Evolutionary conservation across 345 rosid genomes (phyloP).

Genomic region (Rubroshorea leprosula): DNA sequence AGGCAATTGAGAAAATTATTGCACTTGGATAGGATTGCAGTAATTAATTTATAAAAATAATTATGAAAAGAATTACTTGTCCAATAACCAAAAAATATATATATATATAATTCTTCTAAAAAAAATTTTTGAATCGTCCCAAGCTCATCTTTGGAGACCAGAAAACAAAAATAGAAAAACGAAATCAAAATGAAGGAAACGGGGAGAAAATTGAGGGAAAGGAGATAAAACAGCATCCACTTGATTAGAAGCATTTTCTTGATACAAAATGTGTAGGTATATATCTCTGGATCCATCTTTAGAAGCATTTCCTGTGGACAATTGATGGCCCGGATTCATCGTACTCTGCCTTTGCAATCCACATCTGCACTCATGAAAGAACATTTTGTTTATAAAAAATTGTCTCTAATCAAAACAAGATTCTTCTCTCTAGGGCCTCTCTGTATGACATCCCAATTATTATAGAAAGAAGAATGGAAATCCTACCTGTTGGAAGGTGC

Average conservation of each 20-base stretch:
- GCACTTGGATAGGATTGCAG: too few relatives aligned
- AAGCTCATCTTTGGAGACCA: not conserved
- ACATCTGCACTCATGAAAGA: conserved; percentile 8
- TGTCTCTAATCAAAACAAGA: not conserved
- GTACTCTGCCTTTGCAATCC: conserved; percentile 3
- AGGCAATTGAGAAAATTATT: too few relatives aligned
- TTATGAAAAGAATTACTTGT: too few relatives aligned
- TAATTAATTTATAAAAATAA: too few relatives aligned
- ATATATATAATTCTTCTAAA: not conserved
- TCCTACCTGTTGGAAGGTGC: conserved; percentile 6
- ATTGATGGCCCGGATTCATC: conserved; percentile 8
- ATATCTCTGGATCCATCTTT: conserved; percentile 16
- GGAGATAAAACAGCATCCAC: conserved; percentile 17
- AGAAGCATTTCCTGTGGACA: conserved; percentile 9
- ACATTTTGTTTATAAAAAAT: not conserved
- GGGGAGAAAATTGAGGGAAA: not conserved
- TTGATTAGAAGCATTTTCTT: conserved; percentile 22
- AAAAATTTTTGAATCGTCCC: not conserved
- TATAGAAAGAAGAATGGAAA: not conserved
- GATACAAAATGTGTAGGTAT: conserved; percentile 20
- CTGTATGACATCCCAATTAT: not conserved
- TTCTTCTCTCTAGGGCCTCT: not conserved
- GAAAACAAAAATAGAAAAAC: not conserved
- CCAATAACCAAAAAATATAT: too few relatives aligned
- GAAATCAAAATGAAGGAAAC: too few relatives aligned